phyloP scores from a whole-genome alignment of 139 green algal genomes.

The Chlamydomonas sp. region DNA sequence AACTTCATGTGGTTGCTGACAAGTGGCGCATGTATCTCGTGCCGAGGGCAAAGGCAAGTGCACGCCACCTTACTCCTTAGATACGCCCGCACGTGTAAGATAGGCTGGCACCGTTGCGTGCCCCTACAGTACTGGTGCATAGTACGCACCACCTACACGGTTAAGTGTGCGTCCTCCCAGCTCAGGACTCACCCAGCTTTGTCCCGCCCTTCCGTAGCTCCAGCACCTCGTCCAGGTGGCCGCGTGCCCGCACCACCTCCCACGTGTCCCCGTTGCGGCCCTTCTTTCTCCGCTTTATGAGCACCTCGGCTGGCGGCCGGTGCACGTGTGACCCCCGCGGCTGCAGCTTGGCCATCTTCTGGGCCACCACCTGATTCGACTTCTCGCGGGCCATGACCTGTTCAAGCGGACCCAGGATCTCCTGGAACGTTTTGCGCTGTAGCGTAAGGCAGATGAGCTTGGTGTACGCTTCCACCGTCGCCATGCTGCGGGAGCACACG shows the following conservation, averaged over 20 bases:
- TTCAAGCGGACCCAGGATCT: slow-evolving; percentile 89
- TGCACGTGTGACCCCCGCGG: slow-evolving; percentile 50
- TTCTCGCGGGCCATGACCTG: slow-evolving; percentile 90
- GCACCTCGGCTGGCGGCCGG: slow-evolving; percentile 79
- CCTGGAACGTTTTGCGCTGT: slow-evolving; percentile 82
- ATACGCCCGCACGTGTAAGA: no score
- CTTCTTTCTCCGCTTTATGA: slow-evolving; percentile 78
- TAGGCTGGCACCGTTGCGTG: no score
- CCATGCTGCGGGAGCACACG: slow-evolving; percentile 45
- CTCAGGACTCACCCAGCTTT: slow-evolving; percentile 55
- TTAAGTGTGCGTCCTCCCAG: neutral
- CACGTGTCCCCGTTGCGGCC: slow-evolving; percentile 64
- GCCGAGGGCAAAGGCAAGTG: no score
- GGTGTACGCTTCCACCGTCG: slow-evolving; percentile 84
- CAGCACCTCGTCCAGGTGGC: slow-evolving; percentile 91
- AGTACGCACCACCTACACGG: neutral
- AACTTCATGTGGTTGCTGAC: neutral
- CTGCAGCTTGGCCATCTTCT: slow-evolving; percentile 85
- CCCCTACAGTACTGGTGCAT: no score
- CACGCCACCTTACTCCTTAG: no score
- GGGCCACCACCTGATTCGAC: slow-evolving; percentile 78
- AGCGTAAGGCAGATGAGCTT: slow-evolving; percentile 83
- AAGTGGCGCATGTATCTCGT: no score
- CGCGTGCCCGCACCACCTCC: slow-evolving; percentile 84
- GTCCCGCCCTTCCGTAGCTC: slow-evolving; percentile 77